Evolutionary conservation across 345 rosid species (phyloP).

Genomic region (Erodium maritimum): DNA sequence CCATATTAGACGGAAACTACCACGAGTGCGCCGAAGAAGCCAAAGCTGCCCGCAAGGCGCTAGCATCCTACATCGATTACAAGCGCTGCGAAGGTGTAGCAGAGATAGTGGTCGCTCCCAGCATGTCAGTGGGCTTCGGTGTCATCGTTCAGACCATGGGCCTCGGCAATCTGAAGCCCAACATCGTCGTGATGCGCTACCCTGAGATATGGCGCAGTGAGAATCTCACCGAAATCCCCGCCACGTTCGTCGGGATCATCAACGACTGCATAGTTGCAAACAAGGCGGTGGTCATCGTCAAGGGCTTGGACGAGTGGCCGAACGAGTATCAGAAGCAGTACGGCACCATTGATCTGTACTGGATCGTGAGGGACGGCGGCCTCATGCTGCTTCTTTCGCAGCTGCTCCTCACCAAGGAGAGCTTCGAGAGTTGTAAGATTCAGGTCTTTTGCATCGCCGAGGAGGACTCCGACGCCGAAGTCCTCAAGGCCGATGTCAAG

Average conservation of each 20-base stretch:
- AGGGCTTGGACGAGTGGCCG: slow-evolving; percentile 99
- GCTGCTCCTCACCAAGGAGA: slow-evolving; percentile 95
- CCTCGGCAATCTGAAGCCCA: slow-evolving; percentile 94
- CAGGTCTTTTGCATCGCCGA: slow-evolving; percentile 98
- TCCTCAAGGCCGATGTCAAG: slow-evolving; percentile 87
- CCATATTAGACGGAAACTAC: slow-evolving; percentile 88
- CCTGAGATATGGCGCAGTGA: slow-evolving; percentile 99
- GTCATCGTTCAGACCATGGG: slow-evolving; percentile 99
- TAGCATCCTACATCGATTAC: slow-evolving; percentile 77
- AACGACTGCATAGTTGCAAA: slow-evolving; percentile 93
- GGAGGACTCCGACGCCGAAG: slow-evolving; percentile 94
- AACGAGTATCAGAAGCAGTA: slow-evolving; percentile 93
- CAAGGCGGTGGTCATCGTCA: slow-evolving; percentile 96
- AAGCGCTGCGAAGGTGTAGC: slow-evolving; percentile 97
- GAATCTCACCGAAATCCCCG: slow-evolving; percentile 82
- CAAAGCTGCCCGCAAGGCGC: slow-evolving; percentile 75
- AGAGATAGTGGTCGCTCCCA: slow-evolving; percentile 95
- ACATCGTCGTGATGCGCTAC: slow-evolving; percentile 93
- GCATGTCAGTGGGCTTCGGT: slow-evolving; percentile 92
- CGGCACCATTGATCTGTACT: slow-evolving; percentile 93
- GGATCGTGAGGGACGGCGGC: slow-evolving; percentile 98
- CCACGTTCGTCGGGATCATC: slow-evolving; percentile 81
- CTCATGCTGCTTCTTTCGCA: slow-evolving; percentile 98
- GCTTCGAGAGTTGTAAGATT: slow-evolving; percentile 95
- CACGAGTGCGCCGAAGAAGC: slow-evolving; percentile 97